Percentiles rank a stretch among this genome's conserved stretches.
Conservation (phyloP, 805 yeast species). For the Ogataea nonfermentans region DNA sequence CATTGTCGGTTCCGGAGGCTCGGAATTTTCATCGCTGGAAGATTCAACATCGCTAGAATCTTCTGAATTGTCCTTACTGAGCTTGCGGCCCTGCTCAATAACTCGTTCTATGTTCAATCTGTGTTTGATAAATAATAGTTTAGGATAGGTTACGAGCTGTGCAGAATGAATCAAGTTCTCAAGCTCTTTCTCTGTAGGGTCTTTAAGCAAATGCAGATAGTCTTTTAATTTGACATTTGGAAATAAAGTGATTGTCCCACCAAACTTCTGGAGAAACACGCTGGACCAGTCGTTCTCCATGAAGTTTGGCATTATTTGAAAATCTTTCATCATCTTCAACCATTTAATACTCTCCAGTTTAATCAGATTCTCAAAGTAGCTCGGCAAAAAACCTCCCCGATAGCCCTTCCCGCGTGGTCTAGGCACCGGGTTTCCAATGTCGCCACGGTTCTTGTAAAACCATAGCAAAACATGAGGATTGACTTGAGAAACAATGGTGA, state of each 20-base stretch:
- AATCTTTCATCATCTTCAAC: slow-evolving; percentile 61
- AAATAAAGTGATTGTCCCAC: slow-evolving; percentile 76
- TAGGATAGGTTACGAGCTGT: slow-evolving; percentile 64
- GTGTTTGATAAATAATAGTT: slow-evolving; percentile 60
- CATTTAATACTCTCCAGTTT: slow-evolving; percentile 76
- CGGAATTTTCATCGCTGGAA: slow-evolving; percentile 7
- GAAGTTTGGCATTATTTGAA: slow-evolving; percentile 66
- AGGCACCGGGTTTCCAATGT: slow-evolving; percentile 76
- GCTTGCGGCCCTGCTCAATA: slow-evolving; percentile 50
- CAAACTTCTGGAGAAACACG: slow-evolving; percentile 69
- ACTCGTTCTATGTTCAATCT: slow-evolving; percentile 64
- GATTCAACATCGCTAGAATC: slow-evolving; percentile 5
- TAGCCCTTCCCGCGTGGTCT: slow-evolving; percentile 54
- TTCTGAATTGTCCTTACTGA: slow-evolving; percentile 15
- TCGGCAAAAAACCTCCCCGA: slow-evolving; percentile 74
- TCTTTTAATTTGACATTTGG: slow-evolving; percentile 62
- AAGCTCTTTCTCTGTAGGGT: slow-evolving; percentile 61
- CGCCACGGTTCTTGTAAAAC: slow-evolving; percentile 75
- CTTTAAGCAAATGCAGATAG: slow-evolving; percentile 61
- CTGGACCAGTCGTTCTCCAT: slow-evolving; percentile 80
- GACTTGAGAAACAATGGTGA: slow-evolving; percentile 75
- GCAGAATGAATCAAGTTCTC: slow-evolving; percentile 59
- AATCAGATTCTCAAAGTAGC: slow-evolving; percentile 68
- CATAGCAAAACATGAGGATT: slow-evolving; percentile 79
- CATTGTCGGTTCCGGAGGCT: not conserved